Conservation (phyloP, 306 rosid genomes). For the Lathyrus tuberosus region DNA sequence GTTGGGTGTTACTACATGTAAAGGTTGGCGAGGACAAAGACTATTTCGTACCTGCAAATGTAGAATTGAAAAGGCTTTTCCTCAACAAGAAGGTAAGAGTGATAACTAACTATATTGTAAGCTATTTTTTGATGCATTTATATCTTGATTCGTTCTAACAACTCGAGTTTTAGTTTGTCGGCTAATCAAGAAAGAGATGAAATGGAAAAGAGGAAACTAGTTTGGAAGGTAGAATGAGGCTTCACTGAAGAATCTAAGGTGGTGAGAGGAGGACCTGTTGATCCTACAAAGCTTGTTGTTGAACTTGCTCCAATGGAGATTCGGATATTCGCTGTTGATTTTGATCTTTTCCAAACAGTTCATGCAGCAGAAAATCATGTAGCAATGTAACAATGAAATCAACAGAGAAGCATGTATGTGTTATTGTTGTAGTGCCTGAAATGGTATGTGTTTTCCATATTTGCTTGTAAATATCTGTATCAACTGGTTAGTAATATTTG, state of each 20-base stretch:
- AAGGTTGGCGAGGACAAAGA: too few species aligned
- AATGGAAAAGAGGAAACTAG: slow-evolving; percentile 70
- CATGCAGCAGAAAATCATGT: slow-evolving; percentile 29
- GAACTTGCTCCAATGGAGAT: slow-evolving; percentile 94
- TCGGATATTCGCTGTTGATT: slow-evolving; percentile 58
- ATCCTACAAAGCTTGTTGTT: slow-evolving; percentile 60
- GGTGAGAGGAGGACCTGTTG: slow-evolving; percentile 78
- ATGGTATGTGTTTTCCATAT: too few species aligned
- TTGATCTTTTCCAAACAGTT: slow-evolving; percentile 42
- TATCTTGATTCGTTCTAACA: slow-evolving; percentile 15
- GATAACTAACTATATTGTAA: slow-evolving; percentile 5
- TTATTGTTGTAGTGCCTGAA: slow-evolving; percentile 19
- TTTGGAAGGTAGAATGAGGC: slow-evolving; percentile 79
- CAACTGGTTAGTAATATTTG: too few species aligned
- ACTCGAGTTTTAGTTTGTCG: slow-evolving; percentile 52
- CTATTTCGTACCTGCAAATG: too few species aligned
- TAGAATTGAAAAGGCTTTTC: too few species aligned
- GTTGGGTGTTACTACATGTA: too few species aligned
- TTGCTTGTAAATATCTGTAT: slow-evolving; percentile 26
- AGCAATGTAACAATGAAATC: slow-evolving; percentile 31
- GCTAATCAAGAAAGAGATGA: slow-evolving; percentile 84
- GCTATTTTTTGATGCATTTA: slow-evolving; percentile 1
- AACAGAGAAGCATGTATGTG: slow-evolving; percentile 14
- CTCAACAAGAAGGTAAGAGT: too few species aligned
- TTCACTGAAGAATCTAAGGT: slow-evolving; percentile 54